These are phyloP conservation scores for Umbelopsis sp. DNA, from an alignment of 371 early-diverging fungal genomes.

Conservation along the genomic window DNA sequence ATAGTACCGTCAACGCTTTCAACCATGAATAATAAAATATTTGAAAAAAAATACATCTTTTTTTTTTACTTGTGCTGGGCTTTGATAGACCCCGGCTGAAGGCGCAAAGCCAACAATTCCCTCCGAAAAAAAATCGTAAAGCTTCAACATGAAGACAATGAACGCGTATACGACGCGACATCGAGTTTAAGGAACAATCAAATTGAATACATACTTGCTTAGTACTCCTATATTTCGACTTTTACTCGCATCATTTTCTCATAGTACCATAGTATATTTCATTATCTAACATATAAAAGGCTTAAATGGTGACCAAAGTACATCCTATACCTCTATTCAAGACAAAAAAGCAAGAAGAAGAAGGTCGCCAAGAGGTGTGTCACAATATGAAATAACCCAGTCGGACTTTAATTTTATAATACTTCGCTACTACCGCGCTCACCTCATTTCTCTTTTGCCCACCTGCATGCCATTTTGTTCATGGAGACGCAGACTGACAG, in stretches of 20 bases:
- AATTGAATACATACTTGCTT: background rate
- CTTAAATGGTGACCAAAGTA: no score
- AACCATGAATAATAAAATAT: no score
- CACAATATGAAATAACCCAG: background rate
- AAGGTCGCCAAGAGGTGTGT: slow-evolving; percentile 15
- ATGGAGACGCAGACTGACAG: slow-evolving; percentile 16
- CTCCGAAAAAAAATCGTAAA: background rate
- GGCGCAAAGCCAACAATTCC: no score
- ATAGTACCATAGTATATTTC: background rate
- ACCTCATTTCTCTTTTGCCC: background rate
- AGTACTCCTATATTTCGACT: background rate
- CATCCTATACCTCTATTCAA: no score
- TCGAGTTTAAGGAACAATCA: slow-evolving; percentile 3
- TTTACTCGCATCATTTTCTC: background rate
- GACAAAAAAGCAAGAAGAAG: background rate
- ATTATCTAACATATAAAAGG: no score
- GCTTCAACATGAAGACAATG: background rate
- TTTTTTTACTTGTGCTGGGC: no score
- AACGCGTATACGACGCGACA: slow-evolving; percentile 6
- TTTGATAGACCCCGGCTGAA: no score
- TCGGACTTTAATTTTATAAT: slow-evolving; percentile 17
- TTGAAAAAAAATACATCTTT: no score
- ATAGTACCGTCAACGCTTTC: no score
- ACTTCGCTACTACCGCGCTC: slow-evolving; percentile 8
- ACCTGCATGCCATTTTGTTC: slow-evolving; percentile 12